phyloP scores from a whole-genome alignment of 257 asterid genomes.

The Plantago major region DNA sequence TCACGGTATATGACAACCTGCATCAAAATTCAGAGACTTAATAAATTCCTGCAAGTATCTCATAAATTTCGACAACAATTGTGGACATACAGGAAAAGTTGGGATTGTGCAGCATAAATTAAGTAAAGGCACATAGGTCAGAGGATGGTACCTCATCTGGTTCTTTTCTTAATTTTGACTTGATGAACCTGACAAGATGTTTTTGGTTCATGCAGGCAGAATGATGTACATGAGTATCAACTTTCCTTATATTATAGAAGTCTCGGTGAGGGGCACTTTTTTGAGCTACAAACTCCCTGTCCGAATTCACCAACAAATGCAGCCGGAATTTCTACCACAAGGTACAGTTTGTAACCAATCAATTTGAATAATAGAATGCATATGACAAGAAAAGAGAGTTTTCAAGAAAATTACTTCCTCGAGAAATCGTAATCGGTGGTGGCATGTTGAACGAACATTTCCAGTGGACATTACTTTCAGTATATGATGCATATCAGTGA shows the following conservation, averaged over 20 bases:
- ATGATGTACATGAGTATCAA: conserved; percentile 90
- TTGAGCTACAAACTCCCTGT: conserved; percentile 83
- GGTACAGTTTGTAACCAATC: conserved; percentile 17
- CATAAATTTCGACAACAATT: neutral
- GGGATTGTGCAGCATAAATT: conserved; percentile 5
- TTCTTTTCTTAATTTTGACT: conserved; percentile 78
- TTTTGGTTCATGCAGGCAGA: conserved; percentile 98
- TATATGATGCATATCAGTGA: conserved; percentile 85
- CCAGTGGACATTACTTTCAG: conserved; percentile 79
- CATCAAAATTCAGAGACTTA: conserved; percentile 11
- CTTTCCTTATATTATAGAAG: conserved; percentile 88
- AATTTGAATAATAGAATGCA: conserved; percentile 15
- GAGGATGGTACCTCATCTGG: conserved; percentile 73
- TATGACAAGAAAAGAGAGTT: conserved; percentile 20
- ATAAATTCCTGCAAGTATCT: neutral
- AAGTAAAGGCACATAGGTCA: conserved; percentile 18
- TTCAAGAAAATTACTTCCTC: conserved; percentile 59
- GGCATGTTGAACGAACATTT: conserved; percentile 77
- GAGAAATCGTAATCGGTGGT: conserved; percentile 76
- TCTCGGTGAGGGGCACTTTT: conserved; percentile 97
- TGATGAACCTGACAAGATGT: conserved; percentile 87
- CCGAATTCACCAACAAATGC: conserved; percentile 79
- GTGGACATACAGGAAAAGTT: too few species aligned
- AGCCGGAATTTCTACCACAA: conserved; percentile 74
- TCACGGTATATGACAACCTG: conserved; percentile 94